Conservation (phyloP, 768 basidiomycete genomes). For the Tulasnella sp. region DNA sequence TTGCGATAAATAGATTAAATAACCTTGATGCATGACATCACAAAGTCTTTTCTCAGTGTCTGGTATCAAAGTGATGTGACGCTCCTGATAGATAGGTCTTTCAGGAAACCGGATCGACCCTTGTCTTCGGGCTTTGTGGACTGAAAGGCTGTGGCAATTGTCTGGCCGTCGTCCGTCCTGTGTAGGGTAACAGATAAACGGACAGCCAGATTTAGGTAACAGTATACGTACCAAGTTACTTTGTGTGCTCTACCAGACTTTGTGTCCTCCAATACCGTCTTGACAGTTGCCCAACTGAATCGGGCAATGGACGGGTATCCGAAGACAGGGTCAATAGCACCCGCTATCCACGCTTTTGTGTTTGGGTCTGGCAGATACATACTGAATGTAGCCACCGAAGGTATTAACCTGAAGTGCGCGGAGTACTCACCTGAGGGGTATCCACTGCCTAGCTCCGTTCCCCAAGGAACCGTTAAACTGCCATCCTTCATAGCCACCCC, state of each 20-base stretch:
- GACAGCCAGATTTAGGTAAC: background rate
- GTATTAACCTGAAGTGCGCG: background rate
- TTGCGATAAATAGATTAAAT: too few relatives aligned
- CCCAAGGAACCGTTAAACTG: slow-evolving; percentile 12
- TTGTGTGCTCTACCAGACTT: slow-evolving; percentile 43
- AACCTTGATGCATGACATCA: too few relatives aligned
- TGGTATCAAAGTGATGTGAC: slow-evolving; percentile 51
- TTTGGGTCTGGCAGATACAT: slow-evolving; percentile 54
- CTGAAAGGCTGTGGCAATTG: slow-evolving; percentile 63
- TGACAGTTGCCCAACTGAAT: slow-evolving; percentile 93
- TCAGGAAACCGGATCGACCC: slow-evolving; percentile 55
- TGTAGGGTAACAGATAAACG: background rate
- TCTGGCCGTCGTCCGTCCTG: slow-evolving; percentile 79
- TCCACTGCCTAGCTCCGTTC: slow-evolving; percentile 54
- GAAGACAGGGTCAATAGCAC: slow-evolving; percentile 71
- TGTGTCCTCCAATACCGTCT: slow-evolving; percentile 65
- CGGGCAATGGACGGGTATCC: slow-evolving; percentile 83
- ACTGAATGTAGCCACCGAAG: background rate
- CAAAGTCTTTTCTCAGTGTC: too few relatives aligned
- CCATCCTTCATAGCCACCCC: slow-evolving; percentile 10
- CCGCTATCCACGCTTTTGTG: slow-evolving; percentile 74
- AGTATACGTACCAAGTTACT: slow-evolving; percentile 56
- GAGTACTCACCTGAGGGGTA: slow-evolving; percentile 66
- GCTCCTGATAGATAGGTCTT: slow-evolving; percentile 60
- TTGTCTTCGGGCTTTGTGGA: slow-evolving; percentile 58